Evolutionary conservation across 306 rosid species (phyloP).

Genomic region (Cucumis cinereus): DNA sequence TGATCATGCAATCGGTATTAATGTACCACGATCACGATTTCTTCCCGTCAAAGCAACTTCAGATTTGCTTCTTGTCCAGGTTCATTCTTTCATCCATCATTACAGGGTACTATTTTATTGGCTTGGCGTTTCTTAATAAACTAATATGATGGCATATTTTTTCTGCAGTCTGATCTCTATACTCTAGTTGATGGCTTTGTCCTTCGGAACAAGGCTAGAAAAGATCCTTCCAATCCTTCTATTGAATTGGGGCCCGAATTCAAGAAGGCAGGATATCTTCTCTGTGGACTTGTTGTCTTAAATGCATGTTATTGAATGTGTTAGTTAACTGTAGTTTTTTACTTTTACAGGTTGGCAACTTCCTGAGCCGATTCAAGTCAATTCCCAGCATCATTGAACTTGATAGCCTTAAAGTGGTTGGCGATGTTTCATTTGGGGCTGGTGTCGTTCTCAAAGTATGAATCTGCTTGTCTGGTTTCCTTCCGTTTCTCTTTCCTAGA

Average conservation of each 20-base stretch:
- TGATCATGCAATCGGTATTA: constrained; percentile 74
- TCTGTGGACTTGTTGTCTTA: background rate
- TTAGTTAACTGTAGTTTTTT: constrained; percentile 13
- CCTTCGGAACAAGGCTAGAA: constrained; percentile 51
- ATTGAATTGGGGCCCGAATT: constrained; percentile 98
- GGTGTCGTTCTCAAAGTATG: constrained; percentile 70
- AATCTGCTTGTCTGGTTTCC: background rate
- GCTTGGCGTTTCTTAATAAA: background rate
- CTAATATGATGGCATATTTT: background rate
- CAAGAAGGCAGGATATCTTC: constrained; percentile 52
- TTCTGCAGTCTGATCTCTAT: constrained; percentile 79
- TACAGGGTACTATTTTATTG: background rate
- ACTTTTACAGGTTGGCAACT: constrained; percentile 51
- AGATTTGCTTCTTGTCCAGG: constrained; percentile 99
- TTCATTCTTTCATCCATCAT: constrained; percentile 8
- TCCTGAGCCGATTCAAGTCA: constrained; percentile 79
- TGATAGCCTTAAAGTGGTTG: constrained; percentile 79
- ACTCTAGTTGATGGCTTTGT: constrained; percentile 64
- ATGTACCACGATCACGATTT: constrained; percentile 91
- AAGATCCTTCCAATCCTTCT: constrained; percentile 69
- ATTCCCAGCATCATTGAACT: constrained; percentile 87
- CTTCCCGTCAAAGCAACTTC: constrained; percentile 98
- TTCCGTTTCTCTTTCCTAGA: background rate
- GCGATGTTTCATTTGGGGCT: constrained; percentile 89
- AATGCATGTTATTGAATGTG: background rate